Base-by-base conservation (phyloP, 2,329 filamentous ascomycete genomes). In the Penicillium italicum region DNA sequence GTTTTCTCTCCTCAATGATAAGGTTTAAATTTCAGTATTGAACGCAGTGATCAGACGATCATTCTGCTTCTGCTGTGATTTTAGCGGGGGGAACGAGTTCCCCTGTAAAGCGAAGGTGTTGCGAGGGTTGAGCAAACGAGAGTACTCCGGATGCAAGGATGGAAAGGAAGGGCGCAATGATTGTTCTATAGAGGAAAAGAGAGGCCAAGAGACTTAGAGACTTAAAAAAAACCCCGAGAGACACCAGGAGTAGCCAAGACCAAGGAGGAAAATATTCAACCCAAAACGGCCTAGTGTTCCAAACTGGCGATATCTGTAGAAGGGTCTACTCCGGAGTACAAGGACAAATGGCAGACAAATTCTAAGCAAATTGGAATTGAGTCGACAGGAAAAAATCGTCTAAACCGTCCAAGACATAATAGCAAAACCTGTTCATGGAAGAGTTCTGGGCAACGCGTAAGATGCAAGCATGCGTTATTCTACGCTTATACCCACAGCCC, bases 241-340 rank as follows among this genome's bases (percentile, higher is more conserved):
- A 30, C n/a, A 22, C 20, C 3, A 44, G 24, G 28, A 24, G 16
- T 16, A 49, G 51, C 51, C 51, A 49, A 49, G 51, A 49, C 44
- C 30, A 34, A 53, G 31, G 37, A 42, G 36, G 36, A 24, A 55
- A 42, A 31, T 36, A 41, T 44, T 43, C 40, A 34, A 9, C 53
- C 53, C 10, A 50, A 55, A 55, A 41, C 53, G 47, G 53, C 30
- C 53, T 55, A 55, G 53, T 55, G 53, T 33, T 34, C 28, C 41
- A 38, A 24, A 40, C 14, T 34, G 30, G 33, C 49, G 31, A 47
- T 48, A 41, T 40, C 40, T 14, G 28, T 8, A n/a, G 14, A 22
- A 16, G 16, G 26, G 5, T 3, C 7, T 42, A 26, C 14, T n/a
- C 14, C 22, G n/a, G 28, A 30, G 10, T 26, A 34, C 16, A 20